Evolutionary conservation across 2,329 filamentous ascomycete species (phyloP), one percentile per base, ranked within the genome.

Genomic region (Blumeria graminis): DNA sequence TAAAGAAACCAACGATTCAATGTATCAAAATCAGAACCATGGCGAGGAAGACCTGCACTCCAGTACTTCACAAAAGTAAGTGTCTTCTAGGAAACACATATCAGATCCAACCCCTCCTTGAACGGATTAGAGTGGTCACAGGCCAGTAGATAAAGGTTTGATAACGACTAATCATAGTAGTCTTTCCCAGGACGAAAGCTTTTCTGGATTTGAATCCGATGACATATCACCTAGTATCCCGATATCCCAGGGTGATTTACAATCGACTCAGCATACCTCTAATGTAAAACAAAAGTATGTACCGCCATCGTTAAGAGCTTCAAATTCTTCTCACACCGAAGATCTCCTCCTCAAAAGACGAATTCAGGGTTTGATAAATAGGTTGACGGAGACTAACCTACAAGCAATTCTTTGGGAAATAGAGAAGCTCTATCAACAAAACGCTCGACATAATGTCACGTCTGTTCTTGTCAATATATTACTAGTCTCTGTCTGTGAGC

Each of bases 371-470:
- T 75, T 92, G 16, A 76, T 98, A 65, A 98, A 98, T 68, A 83
- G 90, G 65, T 74, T 98, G 35, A 95, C 92, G 0, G 90, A 96
- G 65, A 81, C 87, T 39, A 96, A 92, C 63, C 74, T 98, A 60
- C 69, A 94, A 6, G 84, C 86, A 1, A 94, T 96, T 56, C 71
- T 95, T 3, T 76, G 77, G 46, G 84, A 93, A 16, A 75, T 94
- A 35, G 87, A 94, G 65, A 80, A 82, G 59, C 71, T 96, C 1
- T 98, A 96, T 66, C 77, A 82, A 56, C 80, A 82, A 45, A 80
- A 94, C 62, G 82, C 92, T 0, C 80, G 92, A n/a, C 86, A 92
- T 59, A 81, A 89, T 63, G 87, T 95, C 50, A 94, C 87, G 0
- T 81, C 84, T 0, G 82, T 80, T 0, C 71, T 96, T 1, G 79